Evolutionary conservation across 192 early-diverging fungal species (phyloP).

Genomic region (Mortierella hygrophila): DNA sequence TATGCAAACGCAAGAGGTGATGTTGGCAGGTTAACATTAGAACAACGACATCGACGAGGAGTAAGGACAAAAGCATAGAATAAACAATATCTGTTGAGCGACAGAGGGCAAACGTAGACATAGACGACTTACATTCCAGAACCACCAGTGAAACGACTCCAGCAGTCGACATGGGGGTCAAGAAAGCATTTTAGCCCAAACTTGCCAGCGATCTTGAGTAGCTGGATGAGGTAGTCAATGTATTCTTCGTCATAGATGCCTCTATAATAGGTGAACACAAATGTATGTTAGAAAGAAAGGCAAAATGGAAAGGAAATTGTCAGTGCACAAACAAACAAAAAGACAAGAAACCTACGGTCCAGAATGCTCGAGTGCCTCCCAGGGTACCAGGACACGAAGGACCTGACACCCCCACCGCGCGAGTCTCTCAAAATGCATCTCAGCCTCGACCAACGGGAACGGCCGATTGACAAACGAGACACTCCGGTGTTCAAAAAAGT

Average conservation of each 20-base stretch:
- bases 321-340: background rate
- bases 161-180: constrained; percentile 71
- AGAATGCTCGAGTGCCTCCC: constrained; percentile 80
- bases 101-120: background rate
- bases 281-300: background rate
- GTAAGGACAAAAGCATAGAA: background rate
- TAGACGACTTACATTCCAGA: constrained; percentile 44
- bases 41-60: background rate
- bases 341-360: constrained; percentile 60
- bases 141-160: constrained; percentile 55
- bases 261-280: constrained; percentile 24
- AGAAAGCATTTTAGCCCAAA: constrained; percentile 64
- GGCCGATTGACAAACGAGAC: constrained; percentile 83
- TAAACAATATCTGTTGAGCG: background rate
- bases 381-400: constrained; percentile 75
- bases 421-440: constrained; percentile 76
- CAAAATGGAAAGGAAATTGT: background rate
- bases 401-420: constrained; percentile 80
- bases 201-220: constrained; percentile 59
- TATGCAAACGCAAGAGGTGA: constrained; percentile 20
- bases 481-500: constrained; percentile 63
- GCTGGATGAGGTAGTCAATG: constrained; percentile 63
- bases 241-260: constrained; percentile 69
- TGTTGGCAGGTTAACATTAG: background rate
- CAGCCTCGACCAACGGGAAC: constrained; percentile 75